Conservation (phyloP, 2,329 filamentous ascomycete species). For the Scytalidium sp. region DNA sequence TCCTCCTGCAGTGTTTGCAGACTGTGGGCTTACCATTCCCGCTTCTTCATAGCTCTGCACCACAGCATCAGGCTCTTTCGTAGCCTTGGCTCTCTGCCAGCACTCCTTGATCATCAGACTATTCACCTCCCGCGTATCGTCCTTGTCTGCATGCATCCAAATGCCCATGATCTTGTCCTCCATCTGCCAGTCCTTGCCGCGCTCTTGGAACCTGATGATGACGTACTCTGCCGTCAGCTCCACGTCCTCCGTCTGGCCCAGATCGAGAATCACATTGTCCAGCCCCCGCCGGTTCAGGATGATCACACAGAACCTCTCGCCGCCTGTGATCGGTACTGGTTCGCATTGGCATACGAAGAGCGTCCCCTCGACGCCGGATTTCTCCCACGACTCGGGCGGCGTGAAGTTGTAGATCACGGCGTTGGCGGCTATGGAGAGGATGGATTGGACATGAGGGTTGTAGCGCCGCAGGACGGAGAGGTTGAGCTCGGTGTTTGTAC, state of each 20-base stretch:
- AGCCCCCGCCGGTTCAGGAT: constrained; percentile 70
- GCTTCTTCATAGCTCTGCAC: background rate
- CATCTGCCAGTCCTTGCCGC: constrained; percentile 17
- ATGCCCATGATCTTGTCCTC: constrained; percentile 45
- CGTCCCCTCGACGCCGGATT: constrained; percentile 79
- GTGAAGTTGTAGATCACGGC: constrained; percentile 83
- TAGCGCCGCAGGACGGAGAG: constrained; percentile 79
- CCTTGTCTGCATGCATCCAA: constrained; percentile 51
- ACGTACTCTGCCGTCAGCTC: constrained; percentile 59
- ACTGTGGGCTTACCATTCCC: background rate
- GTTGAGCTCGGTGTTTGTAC: constrained; percentile 84
- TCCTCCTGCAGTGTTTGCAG: background rate
- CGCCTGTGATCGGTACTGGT: constrained; percentile 31
- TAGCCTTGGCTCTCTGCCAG: constrained; percentile 22
- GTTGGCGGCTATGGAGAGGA: constrained; percentile 80
- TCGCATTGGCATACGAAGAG: constrained; percentile 78
- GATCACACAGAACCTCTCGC: constrained; percentile 55
- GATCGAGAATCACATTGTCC: constrained; percentile 66
- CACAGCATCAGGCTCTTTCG: background rate
- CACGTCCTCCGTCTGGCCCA: constrained; percentile 59
- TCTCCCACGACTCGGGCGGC: constrained; percentile 72
- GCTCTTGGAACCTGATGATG: constrained; percentile 37
- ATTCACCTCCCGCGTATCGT: constrained; percentile 36
- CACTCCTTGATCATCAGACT: constrained; percentile 21
- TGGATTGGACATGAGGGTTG: constrained; percentile 67